Evolutionary conservation across 169 alveolate species (phyloP).

Genomic region (Eimeria acervulina): DNA sequence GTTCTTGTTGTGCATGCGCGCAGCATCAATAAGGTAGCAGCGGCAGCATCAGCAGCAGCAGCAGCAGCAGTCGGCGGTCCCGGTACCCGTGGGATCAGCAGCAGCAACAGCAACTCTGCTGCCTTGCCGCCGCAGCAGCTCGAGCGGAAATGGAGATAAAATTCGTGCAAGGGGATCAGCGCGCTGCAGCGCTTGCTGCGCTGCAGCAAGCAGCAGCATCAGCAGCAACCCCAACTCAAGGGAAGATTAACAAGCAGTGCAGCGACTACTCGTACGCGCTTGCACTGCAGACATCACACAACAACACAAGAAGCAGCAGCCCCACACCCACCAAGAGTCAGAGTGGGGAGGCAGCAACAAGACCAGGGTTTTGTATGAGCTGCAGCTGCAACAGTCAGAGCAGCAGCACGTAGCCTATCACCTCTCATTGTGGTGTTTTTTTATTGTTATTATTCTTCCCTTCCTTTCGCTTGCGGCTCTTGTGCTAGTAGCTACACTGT

Average conservation of each 20-base stretch:
- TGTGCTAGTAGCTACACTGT: neutral
- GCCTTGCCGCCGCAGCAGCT: constrained; percentile 10
- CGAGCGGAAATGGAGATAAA: constrained; percentile 17
- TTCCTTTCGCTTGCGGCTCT: neutral
- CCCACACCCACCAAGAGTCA: neutral
- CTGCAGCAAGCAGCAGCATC: constrained; percentile 58
- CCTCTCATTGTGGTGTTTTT: neutral
- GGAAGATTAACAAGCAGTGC: constrained; percentile 48
- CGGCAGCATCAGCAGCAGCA: neutral
- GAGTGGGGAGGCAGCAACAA: neutral
- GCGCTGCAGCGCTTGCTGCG: constrained; percentile 50
- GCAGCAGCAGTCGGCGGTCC: constrained; percentile 37
- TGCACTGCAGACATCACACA: neutral
- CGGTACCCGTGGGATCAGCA: neutral
- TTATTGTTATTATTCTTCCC: neutral
- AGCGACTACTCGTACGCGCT: constrained; percentile 63
- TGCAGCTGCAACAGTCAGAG: neutral
- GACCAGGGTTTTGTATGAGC: neutral
- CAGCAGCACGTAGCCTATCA: neutral
- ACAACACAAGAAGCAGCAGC: neutral
- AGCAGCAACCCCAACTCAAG: neutral
- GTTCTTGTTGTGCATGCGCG: neutral
- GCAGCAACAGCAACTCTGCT: constrained; percentile 35
- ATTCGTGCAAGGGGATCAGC: constrained; percentile 8
- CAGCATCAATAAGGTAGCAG: neutral